phyloP scores from a whole-genome alignment of 1,284 basidiomycete genomes.

The Neonothopanus nambi region DNA sequence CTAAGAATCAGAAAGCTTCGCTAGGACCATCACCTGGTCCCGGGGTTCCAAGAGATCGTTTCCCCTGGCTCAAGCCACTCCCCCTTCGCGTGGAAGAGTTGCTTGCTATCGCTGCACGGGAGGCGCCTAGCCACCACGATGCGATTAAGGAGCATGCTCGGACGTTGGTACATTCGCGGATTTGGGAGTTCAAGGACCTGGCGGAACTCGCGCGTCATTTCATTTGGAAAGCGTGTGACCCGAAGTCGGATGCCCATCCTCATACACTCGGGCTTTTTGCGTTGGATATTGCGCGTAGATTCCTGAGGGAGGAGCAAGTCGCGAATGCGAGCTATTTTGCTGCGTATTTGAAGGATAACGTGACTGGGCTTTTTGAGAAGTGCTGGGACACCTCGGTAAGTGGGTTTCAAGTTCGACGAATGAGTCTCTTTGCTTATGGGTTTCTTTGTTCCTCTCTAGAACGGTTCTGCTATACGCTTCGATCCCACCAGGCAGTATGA shows the following conservation, averaged over 20 bases:
- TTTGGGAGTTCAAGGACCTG: constrained; percentile 22
- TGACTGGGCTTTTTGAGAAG: constrained; percentile 30
- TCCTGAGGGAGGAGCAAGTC: constrained; percentile 20
- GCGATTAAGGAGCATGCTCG: constrained; percentile 5
- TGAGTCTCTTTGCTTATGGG: neutral
- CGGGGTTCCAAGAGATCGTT: too few species aligned
- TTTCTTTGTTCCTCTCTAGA: constrained; percentile 7
- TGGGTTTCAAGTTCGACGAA: constrained; percentile 1
- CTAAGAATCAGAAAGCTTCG: neutral
- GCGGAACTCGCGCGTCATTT: constrained; percentile 25
- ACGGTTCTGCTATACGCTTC: neutral
- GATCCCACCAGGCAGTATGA: constrained; percentile 8
- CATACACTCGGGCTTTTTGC: constrained; percentile 28
- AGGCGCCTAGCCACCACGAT: neutral
- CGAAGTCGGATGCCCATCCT: constrained; percentile 7
- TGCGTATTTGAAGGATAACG: constrained; percentile 25
- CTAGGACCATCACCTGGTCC: neutral
- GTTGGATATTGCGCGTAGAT: constrained; percentile 24
- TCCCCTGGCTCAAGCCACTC: too few species aligned
- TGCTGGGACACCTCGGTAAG: constrained; percentile 34
- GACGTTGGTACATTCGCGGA: constrained; percentile 12
- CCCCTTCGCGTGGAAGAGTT: neutral
- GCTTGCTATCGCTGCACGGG: neutral
- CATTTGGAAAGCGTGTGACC: constrained; percentile 21
- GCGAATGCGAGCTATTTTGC: constrained; percentile 26